These are phyloP conservation scores for Cladophialophora yegresii DNA, from an alignment of 2,329 filamentous ascomycete species.

Conservation along the genomic window DNA sequence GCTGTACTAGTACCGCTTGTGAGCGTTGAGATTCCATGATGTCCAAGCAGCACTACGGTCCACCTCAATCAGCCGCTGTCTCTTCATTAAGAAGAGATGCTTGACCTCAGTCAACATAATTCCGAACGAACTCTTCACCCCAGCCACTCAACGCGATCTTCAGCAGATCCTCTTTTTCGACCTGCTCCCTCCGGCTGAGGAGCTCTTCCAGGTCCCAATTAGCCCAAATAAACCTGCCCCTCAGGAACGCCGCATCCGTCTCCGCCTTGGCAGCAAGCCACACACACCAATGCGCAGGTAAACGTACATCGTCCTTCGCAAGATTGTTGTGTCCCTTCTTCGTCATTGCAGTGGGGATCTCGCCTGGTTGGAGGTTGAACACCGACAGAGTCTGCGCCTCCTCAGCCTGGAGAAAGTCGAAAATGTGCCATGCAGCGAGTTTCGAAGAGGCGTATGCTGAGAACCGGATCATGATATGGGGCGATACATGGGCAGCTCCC, in stretches of 20 bases:
- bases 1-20: too few species aligned
- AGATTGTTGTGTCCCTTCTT: constrained; percentile 9
- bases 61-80: not conserved
- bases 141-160: constrained; percentile 11
- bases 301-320: constrained; percentile 5
- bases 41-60: not conserved
- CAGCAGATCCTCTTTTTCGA: constrained; percentile 10
- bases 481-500: constrained; percentile 2
- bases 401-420: constrained; percentile 11
- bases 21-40: not conserved
- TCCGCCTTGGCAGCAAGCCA: constrained; percentile 11
- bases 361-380: constrained; percentile 18
- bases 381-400: not conserved
- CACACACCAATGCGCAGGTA: constrained; percentile 12
- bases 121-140: constrained; percentile 11
- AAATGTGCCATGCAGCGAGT: constrained; percentile 9
- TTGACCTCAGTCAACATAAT: not conserved
- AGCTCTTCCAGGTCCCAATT: constrained; percentile 42
- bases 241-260: constrained; percentile 11
- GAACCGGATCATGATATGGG: not conserved
- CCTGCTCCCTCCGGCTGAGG: constrained; percentile 44
- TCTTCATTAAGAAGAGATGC: not conserved
- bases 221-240: constrained; percentile 11
- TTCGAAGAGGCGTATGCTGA: constrained; percentile 14
- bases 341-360: constrained; percentile 11